Percentiles rank a stretch among this genome's conserved stretches.
These are phyloP conservation scores for Chamaenerion angustifolium DNA, from an alignment of 345 rosid genomes.

Conservation along the genomic window DNA sequence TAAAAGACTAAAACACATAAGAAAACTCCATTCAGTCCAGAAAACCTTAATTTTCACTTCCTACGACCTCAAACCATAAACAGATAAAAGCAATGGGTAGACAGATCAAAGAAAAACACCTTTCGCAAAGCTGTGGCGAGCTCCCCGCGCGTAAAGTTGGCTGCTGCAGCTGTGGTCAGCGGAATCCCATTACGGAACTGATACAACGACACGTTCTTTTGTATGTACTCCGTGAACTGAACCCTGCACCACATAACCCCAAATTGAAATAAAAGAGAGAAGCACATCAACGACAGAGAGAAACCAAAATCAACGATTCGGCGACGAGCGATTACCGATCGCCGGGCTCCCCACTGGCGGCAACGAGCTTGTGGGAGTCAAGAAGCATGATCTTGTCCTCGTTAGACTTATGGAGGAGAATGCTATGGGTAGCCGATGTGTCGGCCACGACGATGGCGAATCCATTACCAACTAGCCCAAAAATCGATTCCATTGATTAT, in stretches of 20 bases:
- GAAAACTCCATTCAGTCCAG: no score
- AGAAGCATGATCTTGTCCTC: constrained; percentile 97
- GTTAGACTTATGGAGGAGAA: constrained; percentile 77
- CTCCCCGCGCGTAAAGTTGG: constrained; percentile 85
- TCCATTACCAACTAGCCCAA: constrained; percentile 82
- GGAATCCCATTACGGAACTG: constrained; percentile 92
- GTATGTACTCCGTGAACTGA: constrained; percentile 91
- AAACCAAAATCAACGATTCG: neutral
- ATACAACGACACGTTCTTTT: constrained; percentile 87
- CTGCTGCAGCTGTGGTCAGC: constrained; percentile 78
- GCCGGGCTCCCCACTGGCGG: constrained; percentile 95
- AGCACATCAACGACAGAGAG: neutral
- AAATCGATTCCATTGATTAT: constrained; percentile 71
- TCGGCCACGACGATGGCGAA: constrained; percentile 80
- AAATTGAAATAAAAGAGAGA: neutral
- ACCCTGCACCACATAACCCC: constrained; percentile 26
- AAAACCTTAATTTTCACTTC: neutral
- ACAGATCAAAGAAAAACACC: constrained; percentile 23
- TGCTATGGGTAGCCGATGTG: constrained; percentile 88
- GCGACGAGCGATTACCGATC: constrained; percentile 38
- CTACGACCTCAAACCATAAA: no score
- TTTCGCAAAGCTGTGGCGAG: constrained; percentile 93
- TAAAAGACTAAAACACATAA: no score
- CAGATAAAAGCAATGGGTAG: no score
- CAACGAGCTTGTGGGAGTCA: constrained; percentile 89